Percentiles rank a stretch among this genome's conserved stretches.
Conservation (phyloP, 2,329 filamentous ascomycete species). For the Pezicula radicicola region DNA sequence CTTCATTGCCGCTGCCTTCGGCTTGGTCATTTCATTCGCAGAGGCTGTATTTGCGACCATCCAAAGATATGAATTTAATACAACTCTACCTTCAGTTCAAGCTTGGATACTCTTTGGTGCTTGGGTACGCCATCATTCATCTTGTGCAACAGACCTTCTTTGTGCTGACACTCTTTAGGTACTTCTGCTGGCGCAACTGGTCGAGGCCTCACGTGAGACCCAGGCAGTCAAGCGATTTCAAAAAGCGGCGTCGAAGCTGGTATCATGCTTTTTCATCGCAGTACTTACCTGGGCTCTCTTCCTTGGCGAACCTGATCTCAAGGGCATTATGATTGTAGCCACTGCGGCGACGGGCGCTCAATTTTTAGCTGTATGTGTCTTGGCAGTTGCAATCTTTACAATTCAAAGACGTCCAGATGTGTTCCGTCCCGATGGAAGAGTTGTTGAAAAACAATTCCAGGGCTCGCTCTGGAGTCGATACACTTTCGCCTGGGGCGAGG, state of each 20-base stretch:
- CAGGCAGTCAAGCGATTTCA: conserved; percentile 13
- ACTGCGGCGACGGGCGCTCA: conserved; percentile 9
- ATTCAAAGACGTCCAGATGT: conserved; percentile 67
- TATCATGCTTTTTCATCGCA: conserved; percentile 11
- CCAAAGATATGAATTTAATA: conserved; percentile 23
- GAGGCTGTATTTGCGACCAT: conserved; percentile 49
- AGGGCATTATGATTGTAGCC: not conserved
- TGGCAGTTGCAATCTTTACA: conserved; percentile 9
- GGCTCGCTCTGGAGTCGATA: conserved; percentile 56
- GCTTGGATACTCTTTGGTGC: conserved; percentile 55
- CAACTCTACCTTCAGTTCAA: conserved; percentile 36
- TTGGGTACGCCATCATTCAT: conserved; percentile 52
- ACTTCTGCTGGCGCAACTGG: conserved; percentile 37
- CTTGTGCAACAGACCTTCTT: conserved; percentile 8
- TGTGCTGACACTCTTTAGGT: conserved; percentile 32
- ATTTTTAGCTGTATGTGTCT: conserved; percentile 5
- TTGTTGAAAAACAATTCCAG: conserved; percentile 63
- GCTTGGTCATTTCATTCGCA: conserved; percentile 52
- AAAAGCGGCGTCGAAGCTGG: conserved; percentile 7
- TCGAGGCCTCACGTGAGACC: conserved; percentile 11
- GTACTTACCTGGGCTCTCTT: conserved; percentile 8
- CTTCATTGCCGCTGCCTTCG: conserved; percentile 46
- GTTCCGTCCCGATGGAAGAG: conserved; percentile 46
- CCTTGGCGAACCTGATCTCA: not conserved
- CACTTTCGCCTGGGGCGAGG: conserved; percentile 61